phyloP scores from a whole-genome alignment of 768 basidiomycete genomes.

The Boletus sp. region DNA sequence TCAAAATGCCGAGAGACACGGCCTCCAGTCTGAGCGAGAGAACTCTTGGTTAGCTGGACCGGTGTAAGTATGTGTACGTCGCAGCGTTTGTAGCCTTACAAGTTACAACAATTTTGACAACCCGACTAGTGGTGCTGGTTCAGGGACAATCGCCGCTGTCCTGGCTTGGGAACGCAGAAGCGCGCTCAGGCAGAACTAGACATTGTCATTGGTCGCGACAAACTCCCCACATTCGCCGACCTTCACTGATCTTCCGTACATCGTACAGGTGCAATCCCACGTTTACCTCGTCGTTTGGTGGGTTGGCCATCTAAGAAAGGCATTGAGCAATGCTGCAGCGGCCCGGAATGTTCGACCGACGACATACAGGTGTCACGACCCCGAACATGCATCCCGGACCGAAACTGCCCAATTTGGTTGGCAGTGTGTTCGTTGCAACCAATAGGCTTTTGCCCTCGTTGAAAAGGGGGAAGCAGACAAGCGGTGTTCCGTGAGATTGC shows the following conservation, averaged over 20 bases:
- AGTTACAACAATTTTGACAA: neutral
- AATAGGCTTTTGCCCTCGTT: no score
- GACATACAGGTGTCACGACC: no score
- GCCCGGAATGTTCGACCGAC: no score
- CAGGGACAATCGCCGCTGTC: constrained; percentile 2
- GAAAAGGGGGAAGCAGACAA: no score
- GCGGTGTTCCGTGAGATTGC: no score
- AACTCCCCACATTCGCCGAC: constrained; percentile 16
- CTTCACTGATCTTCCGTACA: constrained; percentile 6
- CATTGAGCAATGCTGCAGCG: no score
- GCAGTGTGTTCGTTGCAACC: no score
- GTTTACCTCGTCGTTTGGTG: no score
- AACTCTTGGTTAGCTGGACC: constrained; percentile 16
- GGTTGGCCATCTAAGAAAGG: no score
- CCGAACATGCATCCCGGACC: no score
- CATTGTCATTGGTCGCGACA: constrained; percentile 17
- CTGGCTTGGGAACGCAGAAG: constrained; percentile 23
- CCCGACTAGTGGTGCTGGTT: neutral
- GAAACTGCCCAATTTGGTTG: no score
- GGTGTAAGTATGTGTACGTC: constrained; percentile 9
- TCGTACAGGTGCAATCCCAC: constrained; percentile 1
- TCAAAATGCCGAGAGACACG: neutral
- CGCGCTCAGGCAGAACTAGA: constrained; percentile 26
- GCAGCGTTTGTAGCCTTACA: neutral
- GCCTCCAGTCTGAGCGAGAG: constrained; percentile 10